phyloP scores from a whole-genome alignment of 73 alveolate genomes.

The Tetrahymena elliotti region DNA sequence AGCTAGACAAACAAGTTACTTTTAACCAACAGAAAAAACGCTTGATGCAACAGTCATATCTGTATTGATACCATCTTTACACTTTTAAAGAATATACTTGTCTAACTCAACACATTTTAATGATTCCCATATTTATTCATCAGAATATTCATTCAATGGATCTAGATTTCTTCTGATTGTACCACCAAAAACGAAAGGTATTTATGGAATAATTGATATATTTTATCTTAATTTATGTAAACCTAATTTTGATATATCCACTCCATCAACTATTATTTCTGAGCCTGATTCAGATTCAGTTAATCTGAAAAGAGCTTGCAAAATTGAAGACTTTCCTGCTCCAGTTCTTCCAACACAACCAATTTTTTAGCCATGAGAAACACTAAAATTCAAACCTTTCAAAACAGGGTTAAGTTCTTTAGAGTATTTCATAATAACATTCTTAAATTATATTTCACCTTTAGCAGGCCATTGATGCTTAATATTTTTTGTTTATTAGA shows the following conservation, averaged over 20 bases:
- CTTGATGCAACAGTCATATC: constrained; percentile 74
- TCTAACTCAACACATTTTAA: constrained; percentile 67
- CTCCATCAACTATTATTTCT: constrained; percentile 68
- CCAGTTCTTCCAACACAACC: constrained; percentile 54
- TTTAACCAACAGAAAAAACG: constrained; percentile 88
- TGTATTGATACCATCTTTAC: constrained; percentile 62
- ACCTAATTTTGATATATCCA: constrained; percentile 59
- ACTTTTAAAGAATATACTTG: constrained; percentile 54
- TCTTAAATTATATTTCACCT: constrained; percentile 66
- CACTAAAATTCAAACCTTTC: constrained; percentile 4
- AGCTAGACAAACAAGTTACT: constrained; percentile 72
- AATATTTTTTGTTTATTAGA: neutral
- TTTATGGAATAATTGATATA: constrained; percentile 87
- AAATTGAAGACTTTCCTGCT: constrained; percentile 48
- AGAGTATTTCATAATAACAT: constrained; percentile 70
- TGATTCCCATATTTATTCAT: constrained; percentile 52
- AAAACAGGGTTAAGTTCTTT: constrained; percentile 50
- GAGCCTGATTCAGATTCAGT: constrained; percentile 45
- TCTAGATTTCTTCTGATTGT: constrained; percentile 84
- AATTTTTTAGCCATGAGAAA: constrained; percentile 11
- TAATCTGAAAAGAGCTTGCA: constrained; percentile 25
- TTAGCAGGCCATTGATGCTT: constrained; percentile 8
- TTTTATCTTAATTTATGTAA: constrained; percentile 59
- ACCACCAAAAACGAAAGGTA: constrained; percentile 85
- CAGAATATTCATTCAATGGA: constrained; percentile 58